Evolutionary conservation across 768 basidiomycete species (phyloP), one percentile per base, ranked within the genome.

Genomic region (Mycena latifolia): DNA sequence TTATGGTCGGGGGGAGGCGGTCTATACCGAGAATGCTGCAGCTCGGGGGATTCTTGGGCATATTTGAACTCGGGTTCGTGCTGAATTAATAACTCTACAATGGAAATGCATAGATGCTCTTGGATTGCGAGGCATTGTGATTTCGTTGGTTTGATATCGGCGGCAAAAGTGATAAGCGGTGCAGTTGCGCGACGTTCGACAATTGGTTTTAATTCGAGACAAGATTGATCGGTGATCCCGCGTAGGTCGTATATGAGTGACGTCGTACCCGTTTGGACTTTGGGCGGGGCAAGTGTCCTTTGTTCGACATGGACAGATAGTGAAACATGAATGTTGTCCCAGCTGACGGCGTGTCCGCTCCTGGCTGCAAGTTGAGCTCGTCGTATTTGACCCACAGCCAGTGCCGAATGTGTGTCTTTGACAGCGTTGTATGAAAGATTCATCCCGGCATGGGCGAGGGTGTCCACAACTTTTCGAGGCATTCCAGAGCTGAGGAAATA

Each of bases 401-500:
- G 29, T 2, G 53, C 22, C 12, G 52, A 33, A 12, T 63, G 61
- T 2, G 54, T 28, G 11, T 5, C 24, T 5, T 63, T 22, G 8
- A 31, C 25, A 12, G 43, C n/a, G 18, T 62, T 54, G 25, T 62
- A 62, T 0, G 52, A 53, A 8, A 62, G 52, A 20, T 27, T 25
- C 51, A 62, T 53, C 2, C 61, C 61, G 15, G 61, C 61, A 14
- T 62, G 61, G 4, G 41, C 53, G 25, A 62, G 50, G 2, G 52
- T 55, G 52, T 62, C 61, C 5, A 62, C 22, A 9, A 46, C 61
- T 10, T 62, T 54, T 24, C 59, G 50, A 17, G 59, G 59, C 59
- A 61, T 50, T 1, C 48, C 48, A 20, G 48, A 51, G n/a, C n/a
- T 25, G 22, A 52, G 41, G 24, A 61, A 61, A 20, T 61, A 61